These are phyloP conservation scores for Hippophae rhamnoides DNA, from an alignment of 306 rosid genomes.

Conservation along the genomic window DNA sequence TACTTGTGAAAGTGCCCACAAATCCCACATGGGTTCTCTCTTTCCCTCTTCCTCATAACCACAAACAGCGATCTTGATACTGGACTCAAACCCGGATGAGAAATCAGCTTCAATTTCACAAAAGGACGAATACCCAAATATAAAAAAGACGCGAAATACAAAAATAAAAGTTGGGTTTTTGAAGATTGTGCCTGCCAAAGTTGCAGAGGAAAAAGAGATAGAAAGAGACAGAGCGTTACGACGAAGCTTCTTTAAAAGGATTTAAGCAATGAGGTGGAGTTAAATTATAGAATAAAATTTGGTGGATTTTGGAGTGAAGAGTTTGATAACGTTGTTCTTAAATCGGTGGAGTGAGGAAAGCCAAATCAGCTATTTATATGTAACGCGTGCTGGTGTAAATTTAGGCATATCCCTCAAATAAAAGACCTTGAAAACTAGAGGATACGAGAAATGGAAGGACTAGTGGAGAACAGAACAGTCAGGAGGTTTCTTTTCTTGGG, in stretches of 20 bases:
- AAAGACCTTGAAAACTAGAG: neutral
- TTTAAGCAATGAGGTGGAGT: conserved; percentile 4
- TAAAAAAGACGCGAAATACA: conserved; percentile 1
- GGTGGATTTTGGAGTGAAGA: conserved; percentile 8
- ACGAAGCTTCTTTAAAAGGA: conserved; percentile 15
- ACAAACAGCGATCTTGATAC: conserved; percentile 4
- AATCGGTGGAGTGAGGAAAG: neutral
- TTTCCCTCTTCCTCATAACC: conserved; percentile 92
- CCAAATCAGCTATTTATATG: neutral
- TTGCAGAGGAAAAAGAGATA: neutral
- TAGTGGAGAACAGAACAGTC: conserved; percentile 6
- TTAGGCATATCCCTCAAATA: neutral
- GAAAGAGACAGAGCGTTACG: conserved; percentile 5
- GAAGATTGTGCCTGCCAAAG: conserved; percentile 10
- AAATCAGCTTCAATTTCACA: conserved; percentile 16
- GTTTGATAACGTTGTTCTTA: conserved; percentile 9
- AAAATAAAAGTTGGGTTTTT: conserved; percentile 4
- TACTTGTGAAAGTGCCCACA: conserved; percentile 97
- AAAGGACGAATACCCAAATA: conserved; percentile 30
- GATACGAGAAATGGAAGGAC: neutral
- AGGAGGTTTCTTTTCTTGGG: neutral
- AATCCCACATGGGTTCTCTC: conserved; percentile 95
- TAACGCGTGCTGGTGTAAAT: neutral
- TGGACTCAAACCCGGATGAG: conserved; percentile 30
- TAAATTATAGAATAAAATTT: neutral